These are phyloP conservation scores for Phytophthora niederhauseri DNA, from an alignment of 352 stramenopile species.

Conservation along the genomic window DNA sequence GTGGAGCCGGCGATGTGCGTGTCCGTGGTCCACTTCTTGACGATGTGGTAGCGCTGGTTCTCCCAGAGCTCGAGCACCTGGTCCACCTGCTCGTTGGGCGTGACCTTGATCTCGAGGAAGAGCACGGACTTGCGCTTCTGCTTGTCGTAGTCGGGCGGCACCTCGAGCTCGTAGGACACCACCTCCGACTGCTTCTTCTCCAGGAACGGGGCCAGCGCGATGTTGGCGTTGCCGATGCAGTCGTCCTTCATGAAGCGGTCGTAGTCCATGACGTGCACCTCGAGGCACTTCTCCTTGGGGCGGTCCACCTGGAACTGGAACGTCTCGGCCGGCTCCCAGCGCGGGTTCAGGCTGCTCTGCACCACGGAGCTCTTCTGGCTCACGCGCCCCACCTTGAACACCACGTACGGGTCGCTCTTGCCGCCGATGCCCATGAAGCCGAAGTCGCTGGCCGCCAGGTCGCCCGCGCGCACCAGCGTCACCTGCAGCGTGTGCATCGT, in stretches of 20 bases:
- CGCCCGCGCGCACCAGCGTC: conserved; percentile 52
- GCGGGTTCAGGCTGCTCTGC: conserved; percentile 52
- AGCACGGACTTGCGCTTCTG: conserved; percentile 63
- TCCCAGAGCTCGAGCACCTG: conserved; percentile 84
- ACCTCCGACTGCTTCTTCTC: conserved; percentile 54
- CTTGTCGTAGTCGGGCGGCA: conserved; percentile 61
- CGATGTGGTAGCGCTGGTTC: conserved; percentile 80
- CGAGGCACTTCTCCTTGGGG: conserved; percentile 60
- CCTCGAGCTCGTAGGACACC: conserved; percentile 61
- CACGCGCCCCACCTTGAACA: conserved; percentile 58
- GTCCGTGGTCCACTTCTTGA: conserved; percentile 80
- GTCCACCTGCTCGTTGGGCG: conserved; percentile 55
- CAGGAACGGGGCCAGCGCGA: conserved; percentile 59
- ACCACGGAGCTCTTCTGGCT: conserved; percentile 63
- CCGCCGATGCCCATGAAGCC: conserved; percentile 72
- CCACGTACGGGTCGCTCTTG: conserved; percentile 80
- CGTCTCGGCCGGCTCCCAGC: conserved; percentile 58
- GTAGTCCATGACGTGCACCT: conserved; percentile 70
- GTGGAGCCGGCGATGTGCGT: conserved; percentile 50
- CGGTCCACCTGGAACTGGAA: conserved; percentile 73
- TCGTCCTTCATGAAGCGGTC: conserved; percentile 68
- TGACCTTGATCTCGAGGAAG: conserved; percentile 65
- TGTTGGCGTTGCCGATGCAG: conserved; percentile 53
- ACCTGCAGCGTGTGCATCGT: conserved; percentile 65
- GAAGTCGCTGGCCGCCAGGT: conserved; percentile 65